These are phyloP conservation scores for Fusarium anthophilum DNA, from an alignment of 2,329 filamentous ascomycete species.

Conservation along the genomic window DNA sequence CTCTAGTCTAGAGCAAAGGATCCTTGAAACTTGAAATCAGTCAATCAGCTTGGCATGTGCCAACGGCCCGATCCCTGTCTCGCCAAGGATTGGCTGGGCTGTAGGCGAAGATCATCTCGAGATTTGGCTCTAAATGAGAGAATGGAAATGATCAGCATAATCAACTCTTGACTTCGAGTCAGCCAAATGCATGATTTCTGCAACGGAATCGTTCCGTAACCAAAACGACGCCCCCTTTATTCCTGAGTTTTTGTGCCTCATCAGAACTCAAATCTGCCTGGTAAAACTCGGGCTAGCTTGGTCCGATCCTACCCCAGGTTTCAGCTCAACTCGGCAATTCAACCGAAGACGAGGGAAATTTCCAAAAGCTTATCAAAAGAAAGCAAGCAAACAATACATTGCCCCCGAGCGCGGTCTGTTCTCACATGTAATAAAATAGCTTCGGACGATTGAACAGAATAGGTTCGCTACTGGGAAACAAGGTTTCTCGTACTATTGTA, in stretches of 20 bases:
- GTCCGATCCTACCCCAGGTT: slow-evolving; percentile 2
- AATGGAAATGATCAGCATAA: neutral
- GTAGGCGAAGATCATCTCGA: neutral
- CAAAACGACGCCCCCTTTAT: neutral
- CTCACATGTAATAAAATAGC: neutral
- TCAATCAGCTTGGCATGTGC: slow-evolving; percentile 13
- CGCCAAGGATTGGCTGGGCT: neutral
- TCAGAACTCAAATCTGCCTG: neutral
- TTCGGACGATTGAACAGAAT: neutral
- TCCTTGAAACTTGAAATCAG: neutral
- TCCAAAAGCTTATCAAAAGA: neutral
- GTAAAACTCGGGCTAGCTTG: neutral
- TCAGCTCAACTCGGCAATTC: slow-evolving; percentile 3
- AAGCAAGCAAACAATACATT: neutral
- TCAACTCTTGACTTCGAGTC: neutral
- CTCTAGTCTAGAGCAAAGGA: neutral
- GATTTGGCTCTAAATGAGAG: neutral
- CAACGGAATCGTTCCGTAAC: neutral
- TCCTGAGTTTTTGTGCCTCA: neutral
- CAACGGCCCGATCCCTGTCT: slow-evolving; percentile 1
- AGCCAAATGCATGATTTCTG: neutral
- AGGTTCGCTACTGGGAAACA: neutral
- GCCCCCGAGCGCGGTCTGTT: neutral
- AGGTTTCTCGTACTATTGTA: neutral
- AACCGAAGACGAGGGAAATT: neutral